Percentiles rank a stretch among this genome's conserved stretches.
phyloP scores from a whole-genome alignment of 202 grass and related monocot species.

The Schoenoplectus tabernaemontani region DNA sequence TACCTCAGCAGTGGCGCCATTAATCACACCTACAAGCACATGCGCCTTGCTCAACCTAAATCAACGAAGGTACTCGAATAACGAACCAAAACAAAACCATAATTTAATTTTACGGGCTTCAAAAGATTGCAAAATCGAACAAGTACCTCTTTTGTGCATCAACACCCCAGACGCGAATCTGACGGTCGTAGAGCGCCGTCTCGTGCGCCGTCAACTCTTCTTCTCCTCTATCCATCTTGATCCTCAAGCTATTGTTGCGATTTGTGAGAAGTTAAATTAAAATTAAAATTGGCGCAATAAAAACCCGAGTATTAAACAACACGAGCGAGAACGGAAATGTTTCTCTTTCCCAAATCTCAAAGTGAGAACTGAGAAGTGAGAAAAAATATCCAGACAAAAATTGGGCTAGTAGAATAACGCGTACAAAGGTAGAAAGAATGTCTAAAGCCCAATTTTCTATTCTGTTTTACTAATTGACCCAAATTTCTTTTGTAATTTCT shows the following conservation, averaged over 20 bases:
- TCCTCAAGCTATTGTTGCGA: background rate
- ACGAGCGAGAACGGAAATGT: too few relatives aligned
- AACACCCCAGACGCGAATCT: slow-evolving; percentile 96
- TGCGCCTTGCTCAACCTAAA: slow-evolving; percentile 81
- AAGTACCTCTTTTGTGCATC: slow-evolving; percentile 91
- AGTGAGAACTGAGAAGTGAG: too few relatives aligned
- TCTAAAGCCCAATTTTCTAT: background rate
- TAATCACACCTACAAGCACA: slow-evolving; percentile 75
- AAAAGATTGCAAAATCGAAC: background rate
- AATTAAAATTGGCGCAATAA: slow-evolving; percentile 5
- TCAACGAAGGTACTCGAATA: background rate
- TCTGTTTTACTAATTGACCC: too few relatives aligned
- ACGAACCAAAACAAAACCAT: background rate
- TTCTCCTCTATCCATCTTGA: slow-evolving; percentile 28
- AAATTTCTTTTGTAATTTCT: background rate
- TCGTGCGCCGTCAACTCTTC: slow-evolving; percentile 84
- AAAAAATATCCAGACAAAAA: background rate
- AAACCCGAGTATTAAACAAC: too few relatives aligned
- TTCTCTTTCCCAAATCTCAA: too few relatives aligned
- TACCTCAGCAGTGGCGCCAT: slow-evolving; percentile 71
- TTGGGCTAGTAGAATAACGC: background rate
- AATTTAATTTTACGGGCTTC: background rate
- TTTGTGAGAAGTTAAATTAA: background rate
- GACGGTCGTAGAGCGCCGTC: slow-evolving; percentile 93
- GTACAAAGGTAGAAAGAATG: background rate